Evolutionary conservation across 2,329 filamentous ascomycete genomes (phyloP).

Genomic region (Aureobasidium sp.): DNA sequence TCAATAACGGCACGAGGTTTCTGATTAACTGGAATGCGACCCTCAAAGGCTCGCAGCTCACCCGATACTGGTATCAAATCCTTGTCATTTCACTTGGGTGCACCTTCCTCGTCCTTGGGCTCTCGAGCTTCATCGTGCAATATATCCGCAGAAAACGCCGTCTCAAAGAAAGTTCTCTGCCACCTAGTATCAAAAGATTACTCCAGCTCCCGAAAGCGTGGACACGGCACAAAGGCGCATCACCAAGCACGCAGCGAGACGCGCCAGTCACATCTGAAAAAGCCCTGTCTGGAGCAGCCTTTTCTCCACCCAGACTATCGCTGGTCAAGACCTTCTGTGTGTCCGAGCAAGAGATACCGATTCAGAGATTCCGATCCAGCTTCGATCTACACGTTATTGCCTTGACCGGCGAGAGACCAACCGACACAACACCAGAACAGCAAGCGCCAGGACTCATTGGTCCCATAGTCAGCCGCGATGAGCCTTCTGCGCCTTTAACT

Average conservation of each 20-base stretch:
- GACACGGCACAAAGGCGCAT: background rate
- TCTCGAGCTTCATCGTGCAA: background rate
- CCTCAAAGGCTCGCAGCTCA: slow-evolving; percentile 12
- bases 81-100: slow-evolving; percentile 14
- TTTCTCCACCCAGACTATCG: background rate
- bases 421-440: background rate
- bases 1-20: slow-evolving; percentile 1
- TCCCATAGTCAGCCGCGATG: background rate
- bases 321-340: slow-evolving; percentile 8
- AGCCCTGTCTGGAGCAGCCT: background rate
- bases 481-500: background rate
- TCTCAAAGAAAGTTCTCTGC: background rate
- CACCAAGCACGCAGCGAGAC: background rate
- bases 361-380: background rate
- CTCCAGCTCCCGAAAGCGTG: background rate
- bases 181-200: background rate
- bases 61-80: slow-evolving; percentile 17
- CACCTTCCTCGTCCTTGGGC: slow-evolving; percentile 7
- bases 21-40: slow-evolving; percentile 14
- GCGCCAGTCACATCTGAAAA: background rate
- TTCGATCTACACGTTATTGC: slow-evolving; percentile 1
- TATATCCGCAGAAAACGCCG: slow-evolving; percentile 7
- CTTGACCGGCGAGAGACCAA: background rate
- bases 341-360: slow-evolving; percentile 8
- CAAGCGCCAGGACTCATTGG: no score